Percentiles rank a stretch among this genome's conserved stretches.
Evolutionary conservation across 768 basidiomycete genomes (phyloP).

Genomic region (Pleurotus tuoliensis): DNA sequence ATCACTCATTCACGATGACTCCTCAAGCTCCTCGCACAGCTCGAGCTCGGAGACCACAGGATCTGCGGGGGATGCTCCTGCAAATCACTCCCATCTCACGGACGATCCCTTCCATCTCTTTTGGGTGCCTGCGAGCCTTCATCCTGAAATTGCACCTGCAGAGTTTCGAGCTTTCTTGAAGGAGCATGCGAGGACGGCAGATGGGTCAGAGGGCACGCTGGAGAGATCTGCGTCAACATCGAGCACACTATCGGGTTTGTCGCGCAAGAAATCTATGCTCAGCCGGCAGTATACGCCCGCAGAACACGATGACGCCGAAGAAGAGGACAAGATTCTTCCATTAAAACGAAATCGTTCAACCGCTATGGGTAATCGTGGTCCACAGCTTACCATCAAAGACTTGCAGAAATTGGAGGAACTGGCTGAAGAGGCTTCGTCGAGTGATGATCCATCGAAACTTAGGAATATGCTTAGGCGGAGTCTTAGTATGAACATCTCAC

Average conservation of each 20-base stretch:
- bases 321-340: conserved; percentile 60
- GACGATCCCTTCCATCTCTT: conserved; percentile 91
- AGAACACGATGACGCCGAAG: conserved; percentile 72
- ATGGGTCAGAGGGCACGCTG: conserved; percentile 34
- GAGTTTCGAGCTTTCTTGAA: conserved; percentile 95
- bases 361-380: conserved; percentile 62
- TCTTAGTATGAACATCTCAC: conserved; percentile 81
- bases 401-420: conserved; percentile 92
- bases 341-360: conserved; percentile 66
- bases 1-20: conserved; percentile 40
- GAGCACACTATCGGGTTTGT: conserved; percentile 49
- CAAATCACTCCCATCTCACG: conserved; percentile 26
- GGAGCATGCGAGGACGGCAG: conserved; percentile 74
- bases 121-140: conserved; percentile 96
- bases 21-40: conserved; percentile 32
- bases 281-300: conserved; percentile 88
- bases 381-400: conserved; percentile 89
- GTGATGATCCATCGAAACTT: conserved; percentile 77
- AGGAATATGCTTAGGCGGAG: conserved; percentile 79
- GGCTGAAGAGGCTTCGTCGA: conserved; percentile 84
- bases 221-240: conserved; percentile 42
- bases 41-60: conserved; percentile 11
- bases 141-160: conserved; percentile 95
- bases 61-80: conserved; percentile 23
- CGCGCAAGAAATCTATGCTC: conserved; percentile 89